Evolutionary conservation across 257 asterid species (phyloP), one percentile per base, ranked within the genome.

Genomic region (Capsicum baccatum): DNA sequence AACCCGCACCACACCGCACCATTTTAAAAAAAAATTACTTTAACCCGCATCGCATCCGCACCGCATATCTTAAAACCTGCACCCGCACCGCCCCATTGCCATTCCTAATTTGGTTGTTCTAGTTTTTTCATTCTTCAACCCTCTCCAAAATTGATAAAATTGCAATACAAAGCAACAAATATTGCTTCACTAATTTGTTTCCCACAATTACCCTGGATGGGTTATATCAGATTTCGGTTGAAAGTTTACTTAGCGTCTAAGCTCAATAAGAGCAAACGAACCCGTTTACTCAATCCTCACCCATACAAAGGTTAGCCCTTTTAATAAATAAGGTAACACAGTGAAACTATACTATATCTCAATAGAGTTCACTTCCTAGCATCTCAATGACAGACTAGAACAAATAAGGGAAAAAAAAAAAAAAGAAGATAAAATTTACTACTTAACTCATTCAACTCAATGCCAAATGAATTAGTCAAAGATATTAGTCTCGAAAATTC

Each of bases 101-200:
- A 26, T 26, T 26, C 26, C 26, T 26, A 26, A 54, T 56, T 73
- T 74, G 58, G 64, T 54, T 78, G 48, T 21, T 52, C 15, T 78
- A 54, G 64, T 54, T 14, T 54, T 78, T 21, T 76, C 26, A 76
- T 54, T 76, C 62, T 76, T 76, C 48, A 26, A 76, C 26, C 81
- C 64, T 52, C 64, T 78, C 64, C 64, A 78, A 54, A 76, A 78
- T 26, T 54, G 48, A 14, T 26, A 26, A 26, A 21, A 78, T 26
- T 78, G n/a, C 48, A 15, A 76, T 54, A 4, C 14, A 10, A 78
- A 78, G 64, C 50, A 78, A 52, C 50, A 26, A 71, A 33, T 33
- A 52, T 14, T 37, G 21, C 3, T 44, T 69, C 54, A 16, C 8
- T 21, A 37, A 69, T 39, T 69, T 39, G 26, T 39, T 69, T 52